Evolutionary conservation across 768 basidiomycete species (phyloP), one percentile per base, ranked within the genome.

Genomic region (Suillus weaverae): DNA sequence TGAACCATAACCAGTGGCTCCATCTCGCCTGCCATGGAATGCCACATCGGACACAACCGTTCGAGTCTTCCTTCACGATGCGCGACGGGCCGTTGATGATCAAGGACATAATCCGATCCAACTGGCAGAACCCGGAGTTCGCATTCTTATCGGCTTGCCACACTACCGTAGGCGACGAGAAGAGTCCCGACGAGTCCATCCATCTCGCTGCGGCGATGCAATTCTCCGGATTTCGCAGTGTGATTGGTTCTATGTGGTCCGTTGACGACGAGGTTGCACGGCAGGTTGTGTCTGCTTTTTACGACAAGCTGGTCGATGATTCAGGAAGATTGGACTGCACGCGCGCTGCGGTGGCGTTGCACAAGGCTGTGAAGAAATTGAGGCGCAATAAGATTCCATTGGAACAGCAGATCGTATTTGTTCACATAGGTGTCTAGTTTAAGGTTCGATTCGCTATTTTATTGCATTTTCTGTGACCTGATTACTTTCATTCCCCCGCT

Each of bases 71-170:
- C 10, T 61, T 72, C n/a, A n/a, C n/a, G n/a, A n/a, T n/a, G n/a
- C n/a, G n/a, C n/a, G n/a, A n/a, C n/a, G n/a, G n/a, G n/a, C 46
- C 33, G 13, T 60, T 72, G 11, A 46, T 11, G 18, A 44, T 72
- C 30, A 51, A 36, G 16, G 60, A 66, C 46, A 62, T 72, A 8
- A 60, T 66, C 14, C 30, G 64, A 26, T 36, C 55, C 14, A 26
- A 41, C 16, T 56, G 71, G 11, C 59, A 41, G 1, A 60, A 62
- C 26, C 62, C 69, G 10, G 57, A 68, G 32, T 61, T 72, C 35
- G 71, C 68, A 16, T 69, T 71, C 41, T 65, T 72, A 38, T 71
- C 70, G 38, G 71, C 71, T 6, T 72, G 71, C 51, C 66, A 70
- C 50, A 72, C 71, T 22, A 71, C 71, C 18, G 64, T 61, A 30